These are phyloP conservation scores for Penicillium cinerascens DNA, from an alignment of 495 filamentous ascomycete genomes.

Conservation along the genomic window DNA sequence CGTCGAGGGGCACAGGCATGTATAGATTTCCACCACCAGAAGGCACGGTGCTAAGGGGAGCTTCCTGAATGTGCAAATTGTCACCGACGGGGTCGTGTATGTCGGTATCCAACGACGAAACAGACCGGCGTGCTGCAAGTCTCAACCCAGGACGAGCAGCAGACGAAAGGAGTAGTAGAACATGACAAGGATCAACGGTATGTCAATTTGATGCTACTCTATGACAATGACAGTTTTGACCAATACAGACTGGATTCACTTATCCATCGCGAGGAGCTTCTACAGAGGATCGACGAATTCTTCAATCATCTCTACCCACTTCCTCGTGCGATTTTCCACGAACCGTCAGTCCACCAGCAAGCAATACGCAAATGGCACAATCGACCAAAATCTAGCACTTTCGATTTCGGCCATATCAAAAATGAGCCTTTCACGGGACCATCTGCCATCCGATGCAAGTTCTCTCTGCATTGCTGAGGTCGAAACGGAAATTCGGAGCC, in stretches of 20 bases:
- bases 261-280: neutral
- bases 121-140: neutral
- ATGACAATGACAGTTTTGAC: too few relatives aligned
- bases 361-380: neutral
- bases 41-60: constrained; percentile 15
- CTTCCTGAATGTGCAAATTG: constrained; percentile 8
- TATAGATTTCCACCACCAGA: constrained; percentile 12
- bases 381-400: constrained; percentile 7
- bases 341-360: constrained; percentile 10
- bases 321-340: constrained; percentile 17
- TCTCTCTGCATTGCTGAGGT: neutral
- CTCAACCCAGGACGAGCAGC: neutral
- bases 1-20: constrained; percentile 11
- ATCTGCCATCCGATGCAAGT: neutral
- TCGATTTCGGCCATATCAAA: constrained; percentile 3
- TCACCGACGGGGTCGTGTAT: neutral
- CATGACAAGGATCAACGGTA: too few relatives aligned
- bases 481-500: constrained; percentile 9
- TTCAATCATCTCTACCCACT: constrained; percentile 18
- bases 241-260: too few relatives aligned
- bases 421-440: neutral
- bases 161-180: neutral
- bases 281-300: neutral
- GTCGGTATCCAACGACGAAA: constrained; percentile 4
- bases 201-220: too few relatives aligned